These are phyloP conservation scores for Kuraishia ogatae DNA, from an alignment of 805 yeast species.

Conservation along the genomic window DNA sequence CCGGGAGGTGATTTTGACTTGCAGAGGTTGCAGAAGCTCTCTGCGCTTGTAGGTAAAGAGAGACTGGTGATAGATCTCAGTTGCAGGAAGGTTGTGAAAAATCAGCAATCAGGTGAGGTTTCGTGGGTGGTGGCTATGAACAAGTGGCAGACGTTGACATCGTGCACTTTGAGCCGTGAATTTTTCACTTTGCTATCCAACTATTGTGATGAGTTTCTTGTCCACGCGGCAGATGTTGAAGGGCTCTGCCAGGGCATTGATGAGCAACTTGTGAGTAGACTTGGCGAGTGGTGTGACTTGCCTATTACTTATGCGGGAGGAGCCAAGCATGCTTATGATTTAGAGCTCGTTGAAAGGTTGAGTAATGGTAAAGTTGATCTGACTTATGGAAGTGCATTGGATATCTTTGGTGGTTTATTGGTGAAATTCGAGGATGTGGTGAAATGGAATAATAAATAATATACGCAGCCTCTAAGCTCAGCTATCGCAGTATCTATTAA, in stretches of 20 bases:
- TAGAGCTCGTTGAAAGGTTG: constrained; percentile 53
- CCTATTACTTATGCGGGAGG: constrained; percentile 97
- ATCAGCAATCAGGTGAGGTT: constrained; percentile 14
- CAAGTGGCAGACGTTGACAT: constrained; percentile 91
- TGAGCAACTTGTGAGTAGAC: constrained; percentile 55
- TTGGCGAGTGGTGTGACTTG: constrained; percentile 72
- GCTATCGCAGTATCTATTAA: too few species aligned
- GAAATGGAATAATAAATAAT: constrained; percentile 58
- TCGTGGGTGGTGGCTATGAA: constrained; percentile 96
- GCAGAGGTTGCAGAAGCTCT: constrained; percentile 43
- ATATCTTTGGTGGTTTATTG: constrained; percentile 84
- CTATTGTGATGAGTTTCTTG: constrained; percentile 79
- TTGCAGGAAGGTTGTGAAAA: constrained; percentile 45
- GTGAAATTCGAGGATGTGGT: constrained; percentile 74
- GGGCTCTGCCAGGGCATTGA: constrained; percentile 94
- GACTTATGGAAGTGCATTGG: constrained; percentile 89
- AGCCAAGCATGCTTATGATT: constrained; percentile 66
- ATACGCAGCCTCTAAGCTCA: too few species aligned
- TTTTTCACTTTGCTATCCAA: constrained; percentile 44
- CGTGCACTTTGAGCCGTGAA: constrained; percentile 41
- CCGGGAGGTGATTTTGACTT: constrained; percentile 47
- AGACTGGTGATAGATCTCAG: constrained; percentile 83
- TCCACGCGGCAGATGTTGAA: constrained; percentile 98
- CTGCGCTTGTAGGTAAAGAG: constrained; percentile 49
- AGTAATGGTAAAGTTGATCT: constrained; percentile 82